These are phyloP conservation scores for Eleusine indica DNA, from an alignment of 176 grass and related monocot genomes.

Conservation along the genomic window DNA sequence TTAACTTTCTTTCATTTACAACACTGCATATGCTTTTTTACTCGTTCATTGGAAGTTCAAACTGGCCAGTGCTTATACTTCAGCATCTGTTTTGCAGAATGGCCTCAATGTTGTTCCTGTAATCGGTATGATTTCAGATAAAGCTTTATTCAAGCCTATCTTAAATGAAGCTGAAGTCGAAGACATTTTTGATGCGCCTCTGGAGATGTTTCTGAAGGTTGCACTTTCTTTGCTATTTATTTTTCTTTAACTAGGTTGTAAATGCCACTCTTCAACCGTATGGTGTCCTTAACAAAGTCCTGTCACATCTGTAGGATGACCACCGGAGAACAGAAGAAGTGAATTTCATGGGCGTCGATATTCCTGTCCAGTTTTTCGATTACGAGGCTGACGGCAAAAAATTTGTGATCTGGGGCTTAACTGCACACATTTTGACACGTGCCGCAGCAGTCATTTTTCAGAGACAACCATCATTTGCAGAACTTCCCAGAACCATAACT, in stretches of 20 bases:
- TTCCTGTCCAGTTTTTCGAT: slow-evolving; percentile 74
- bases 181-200: slow-evolving; percentile 86
- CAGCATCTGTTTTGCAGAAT: slow-evolving; percentile 61
- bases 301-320: slow-evolving; percentile 56
- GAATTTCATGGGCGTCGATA: slow-evolving; percentile 69
- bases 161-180: slow-evolving; percentile 81
- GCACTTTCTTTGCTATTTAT: neutral
- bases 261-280: neutral
- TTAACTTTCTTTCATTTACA: slow-evolving; percentile 1
- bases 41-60: slow-evolving; percentile 15
- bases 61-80: slow-evolving; percentile 18
- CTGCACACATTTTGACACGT: slow-evolving; percentile 80
- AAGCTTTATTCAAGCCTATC: slow-evolving; percentile 60
- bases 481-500: slow-evolving; percentile 43
- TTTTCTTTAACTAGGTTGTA: neutral
- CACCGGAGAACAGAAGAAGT: slow-evolving; percentile 55
- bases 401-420: slow-evolving; percentile 93
- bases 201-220: slow-evolving; percentile 99
- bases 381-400: slow-evolving; percentile 50
- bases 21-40: slow-evolving; percentile 11
- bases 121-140: slow-evolving; percentile 70
- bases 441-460: slow-evolving; percentile 69
- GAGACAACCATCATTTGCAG: slow-evolving; percentile 64
- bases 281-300: neutral
- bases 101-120: slow-evolving; percentile 78